Evolutionary conservation across 2,329 filamentous ascomycete genomes (phyloP).

Genomic region (Cercospora sesami): DNA sequence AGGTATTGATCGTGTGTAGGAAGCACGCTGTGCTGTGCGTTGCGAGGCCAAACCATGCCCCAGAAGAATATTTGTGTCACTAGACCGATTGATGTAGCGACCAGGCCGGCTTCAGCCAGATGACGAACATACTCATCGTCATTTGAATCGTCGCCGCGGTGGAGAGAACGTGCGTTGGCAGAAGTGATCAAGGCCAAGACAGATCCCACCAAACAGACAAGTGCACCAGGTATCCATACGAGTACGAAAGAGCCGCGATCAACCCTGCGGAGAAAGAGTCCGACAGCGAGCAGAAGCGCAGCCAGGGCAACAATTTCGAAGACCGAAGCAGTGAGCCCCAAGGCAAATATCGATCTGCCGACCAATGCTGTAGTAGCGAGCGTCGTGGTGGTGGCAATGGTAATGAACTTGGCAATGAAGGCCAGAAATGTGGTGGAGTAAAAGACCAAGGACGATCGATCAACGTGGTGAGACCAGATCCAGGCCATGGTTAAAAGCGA

Average conservation of each 20-base stretch:
- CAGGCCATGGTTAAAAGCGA: slow-evolving; percentile 20
- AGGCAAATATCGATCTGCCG: slow-evolving; percentile 15
- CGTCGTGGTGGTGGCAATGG: slow-evolving; percentile 25
- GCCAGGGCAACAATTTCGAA: slow-evolving; percentile 29
- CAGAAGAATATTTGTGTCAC: slow-evolving; percentile 32
- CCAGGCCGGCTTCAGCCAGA: slow-evolving; percentile 32
- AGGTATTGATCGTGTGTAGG: slow-evolving; percentile 2
- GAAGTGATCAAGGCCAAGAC: slow-evolving; percentile 22
- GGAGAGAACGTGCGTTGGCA: slow-evolving; percentile 8
- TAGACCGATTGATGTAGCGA: slow-evolving; percentile 31
- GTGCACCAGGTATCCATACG: slow-evolving; percentile 19
- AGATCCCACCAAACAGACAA: slow-evolving; percentile 19
- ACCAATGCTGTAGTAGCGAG: slow-evolving; percentile 24
- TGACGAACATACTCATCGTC: slow-evolving; percentile 6
- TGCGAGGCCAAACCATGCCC: slow-evolving; percentile 29
- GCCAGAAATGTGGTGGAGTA: slow-evolving; percentile 23
- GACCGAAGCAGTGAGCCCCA: slow-evolving; percentile 26
- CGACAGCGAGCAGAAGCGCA: slow-evolving; percentile 21
- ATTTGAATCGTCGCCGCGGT: neutral
- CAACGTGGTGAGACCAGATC: slow-evolving; percentile 18
- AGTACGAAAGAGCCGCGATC: slow-evolving; percentile 19
- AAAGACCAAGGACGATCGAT: slow-evolving; percentile 24
- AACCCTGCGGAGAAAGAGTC: slow-evolving; percentile 22
- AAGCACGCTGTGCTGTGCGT: slow-evolving; percentile 3
- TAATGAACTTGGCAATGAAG: slow-evolving; percentile 22